These are phyloP conservation scores for Aureobasidium mangrovei DNA, from an alignment of 2,329 filamentous ascomycete species.

Conservation along the genomic window DNA sequence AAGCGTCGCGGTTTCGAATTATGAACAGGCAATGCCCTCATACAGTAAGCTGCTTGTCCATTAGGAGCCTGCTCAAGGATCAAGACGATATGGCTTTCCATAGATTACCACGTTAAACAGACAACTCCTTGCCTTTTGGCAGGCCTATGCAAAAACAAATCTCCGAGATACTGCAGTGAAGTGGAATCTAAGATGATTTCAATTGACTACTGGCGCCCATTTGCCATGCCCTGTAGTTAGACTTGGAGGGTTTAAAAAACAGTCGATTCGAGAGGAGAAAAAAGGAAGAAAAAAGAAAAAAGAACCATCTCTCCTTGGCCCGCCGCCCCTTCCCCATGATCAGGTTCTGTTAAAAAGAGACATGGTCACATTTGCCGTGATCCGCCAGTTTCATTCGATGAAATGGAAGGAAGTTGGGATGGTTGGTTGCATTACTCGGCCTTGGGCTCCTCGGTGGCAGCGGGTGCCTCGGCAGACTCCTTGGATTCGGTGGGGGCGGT, in stretches of 20 bases:
- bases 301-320: slow-evolving; percentile 12
- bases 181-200: slow-evolving; percentile 12
- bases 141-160: no score
- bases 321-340: slow-evolving; percentile 1
- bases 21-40: no score
- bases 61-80: no score
- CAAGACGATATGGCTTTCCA: no score
- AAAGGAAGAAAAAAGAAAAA: slow-evolving; percentile 12
- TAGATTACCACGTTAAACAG: no score
- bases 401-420: slow-evolving; percentile 8
- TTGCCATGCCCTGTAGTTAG: background rate
- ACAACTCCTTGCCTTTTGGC: no score
- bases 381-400: slow-evolving; percentile 3
- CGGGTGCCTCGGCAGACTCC: slow-evolving; percentile 45
- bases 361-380: slow-evolving; percentile 15
- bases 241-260: background rate
- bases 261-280: slow-evolving; percentile 7
- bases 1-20: no score
- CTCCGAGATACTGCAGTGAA: background rate
- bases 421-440: slow-evolving; percentile 28
- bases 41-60: no score
- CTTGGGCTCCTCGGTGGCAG: slow-evolving; percentile 44
- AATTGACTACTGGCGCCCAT: slow-evolving; percentile 12
- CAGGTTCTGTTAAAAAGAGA: slow-evolving; percentile 12
- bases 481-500: slow-evolving; percentile 35